Conservation (phyloP, 225 moss, liverwort and hornwort species). For the Climacium dendroides region DNA sequence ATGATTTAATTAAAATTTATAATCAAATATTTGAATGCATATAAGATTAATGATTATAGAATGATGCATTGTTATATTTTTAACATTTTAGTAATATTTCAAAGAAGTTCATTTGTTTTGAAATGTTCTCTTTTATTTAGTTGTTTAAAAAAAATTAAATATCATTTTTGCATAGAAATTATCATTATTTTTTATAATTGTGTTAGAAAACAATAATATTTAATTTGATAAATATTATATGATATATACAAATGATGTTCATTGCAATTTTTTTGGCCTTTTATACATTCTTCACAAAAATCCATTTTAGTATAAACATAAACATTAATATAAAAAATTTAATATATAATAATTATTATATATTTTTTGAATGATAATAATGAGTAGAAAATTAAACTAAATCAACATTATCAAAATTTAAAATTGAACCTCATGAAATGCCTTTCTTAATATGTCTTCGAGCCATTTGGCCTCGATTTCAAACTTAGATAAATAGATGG, state of each 20-base stretch:
- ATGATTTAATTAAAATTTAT: too few relatives aligned
- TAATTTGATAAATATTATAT: too few relatives aligned
- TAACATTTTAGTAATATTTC: too few relatives aligned
- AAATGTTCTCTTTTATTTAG: background rate
- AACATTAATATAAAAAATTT: background rate
- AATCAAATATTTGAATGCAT: background rate
- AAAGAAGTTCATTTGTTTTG: accelerated
- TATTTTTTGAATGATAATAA: too few relatives aligned
- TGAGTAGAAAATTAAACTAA: background rate
- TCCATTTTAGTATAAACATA: background rate
- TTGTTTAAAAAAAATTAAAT: background rate
- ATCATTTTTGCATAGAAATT: too few relatives aligned
- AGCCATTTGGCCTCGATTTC: slow-evolving; percentile 54
- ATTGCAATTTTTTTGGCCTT: too few relatives aligned
- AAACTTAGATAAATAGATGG: slow-evolving; percentile 57
- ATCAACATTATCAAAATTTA: background rate
- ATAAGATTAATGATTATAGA: too few relatives aligned
- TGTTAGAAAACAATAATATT: too few relatives aligned
- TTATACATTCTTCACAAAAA: background rate
- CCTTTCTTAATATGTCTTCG: slow-evolving; percentile 12
- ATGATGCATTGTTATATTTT: background rate
- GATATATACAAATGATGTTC: background rate
- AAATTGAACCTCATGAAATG: slow-evolving; percentile 49
- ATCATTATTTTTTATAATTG: too few relatives aligned
- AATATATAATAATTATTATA: too few relatives aligned